These are phyloP conservation scores for Monascus ruber DNA, from an alignment of 2,329 filamentous ascomycete species.

Conservation along the genomic window DNA sequence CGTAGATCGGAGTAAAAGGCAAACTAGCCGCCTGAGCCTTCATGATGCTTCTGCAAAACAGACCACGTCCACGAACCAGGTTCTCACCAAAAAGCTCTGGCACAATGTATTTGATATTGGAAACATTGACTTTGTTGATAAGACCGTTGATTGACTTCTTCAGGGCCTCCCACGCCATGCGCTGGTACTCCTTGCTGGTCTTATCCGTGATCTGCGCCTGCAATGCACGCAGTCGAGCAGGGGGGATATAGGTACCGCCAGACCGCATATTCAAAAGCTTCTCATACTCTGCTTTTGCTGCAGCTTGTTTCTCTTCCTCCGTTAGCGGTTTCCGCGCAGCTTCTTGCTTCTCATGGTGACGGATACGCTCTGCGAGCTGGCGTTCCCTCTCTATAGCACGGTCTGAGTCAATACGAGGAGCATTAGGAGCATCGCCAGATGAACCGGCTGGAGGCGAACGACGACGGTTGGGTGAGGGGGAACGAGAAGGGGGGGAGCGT, in stretches of 20 bases:
- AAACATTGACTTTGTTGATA: conserved; percentile 98
- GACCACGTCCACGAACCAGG: conserved; percentile 73
- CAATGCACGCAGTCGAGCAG: conserved; percentile 75
- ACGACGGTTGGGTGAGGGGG: conserved; percentile 41
- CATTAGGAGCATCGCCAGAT: conserved; percentile 23
- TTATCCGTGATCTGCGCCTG: conserved; percentile 97
- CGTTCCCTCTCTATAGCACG: conserved; percentile 39
- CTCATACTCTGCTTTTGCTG: conserved; percentile 85
- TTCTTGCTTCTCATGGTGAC: conserved; percentile 40
- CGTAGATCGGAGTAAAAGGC: conserved; percentile 93
- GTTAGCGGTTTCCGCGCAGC: conserved; percentile 43
- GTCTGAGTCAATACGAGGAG: conserved; percentile 40
- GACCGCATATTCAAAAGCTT: conserved; percentile 86
- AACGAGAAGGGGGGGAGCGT: conserved; percentile 44
- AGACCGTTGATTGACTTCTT: conserved; percentile 98
- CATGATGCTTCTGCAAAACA: conserved; percentile 96
- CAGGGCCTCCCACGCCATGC: conserved; percentile 96
- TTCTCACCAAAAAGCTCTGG: conserved; percentile 95
- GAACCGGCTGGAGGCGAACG: conserved; percentile 34
- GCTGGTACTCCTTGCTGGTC: conserved; percentile 90
- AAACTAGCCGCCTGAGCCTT: conserved; percentile 94
- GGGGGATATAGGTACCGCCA: conserved; percentile 92
- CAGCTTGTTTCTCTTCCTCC: conserved; percentile 76
- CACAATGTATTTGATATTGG: conserved; percentile 95
- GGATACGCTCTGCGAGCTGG: conserved; percentile 42